Percentiles rank a stretch among this genome's conserved stretches.
These are phyloP conservation scores for Botrytis paeoniae DNA, from an alignment of 2,329 filamentous ascomycete genomes.

Conservation along the genomic window DNA sequence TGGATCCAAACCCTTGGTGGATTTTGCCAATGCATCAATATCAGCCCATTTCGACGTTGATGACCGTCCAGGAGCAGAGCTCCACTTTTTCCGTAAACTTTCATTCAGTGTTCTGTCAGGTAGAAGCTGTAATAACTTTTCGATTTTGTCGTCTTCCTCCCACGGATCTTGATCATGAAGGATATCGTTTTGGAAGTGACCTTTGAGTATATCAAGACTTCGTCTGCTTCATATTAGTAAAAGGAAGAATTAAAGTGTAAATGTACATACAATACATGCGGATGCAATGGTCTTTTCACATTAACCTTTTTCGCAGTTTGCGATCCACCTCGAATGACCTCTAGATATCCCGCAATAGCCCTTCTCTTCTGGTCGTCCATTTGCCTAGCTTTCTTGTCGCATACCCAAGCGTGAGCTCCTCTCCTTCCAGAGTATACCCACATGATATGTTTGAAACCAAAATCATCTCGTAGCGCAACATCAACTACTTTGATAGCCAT, in stretches of 20 bases:
- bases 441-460: constrained; percentile 93
- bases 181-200: constrained; percentile 80
- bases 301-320: constrained; percentile 87
- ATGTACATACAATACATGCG: constrained; percentile 67
- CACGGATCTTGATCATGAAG: constrained; percentile 86
- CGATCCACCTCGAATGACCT: constrained; percentile 81
- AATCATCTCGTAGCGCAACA: constrained; percentile 82
- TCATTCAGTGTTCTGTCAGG: constrained; percentile 77
- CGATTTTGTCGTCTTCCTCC: constrained; percentile 63
- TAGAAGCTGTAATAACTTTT: constrained; percentile 78
- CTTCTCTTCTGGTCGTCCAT: constrained; percentile 84
- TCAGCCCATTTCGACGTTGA: constrained; percentile 89
- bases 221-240: constrained; percentile 49
- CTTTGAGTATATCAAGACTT: constrained; percentile 79
- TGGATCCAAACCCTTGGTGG: constrained; percentile 68
- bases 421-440: constrained; percentile 98
- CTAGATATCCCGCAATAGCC: constrained; percentile 84
- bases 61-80: constrained; percentile 71
- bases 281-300: constrained; percentile 78
- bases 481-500: constrained; percentile 97
- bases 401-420: constrained; percentile 98
- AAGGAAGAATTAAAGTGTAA: not conserved
- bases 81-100: constrained; percentile 86
- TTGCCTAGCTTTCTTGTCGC: constrained; percentile 78
- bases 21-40: constrained; percentile 81